Evolutionary conservation across 1,284 basidiomycete species (phyloP), one percentile per base, ranked within the genome.

Genomic region (Stereum hirsutum): DNA sequence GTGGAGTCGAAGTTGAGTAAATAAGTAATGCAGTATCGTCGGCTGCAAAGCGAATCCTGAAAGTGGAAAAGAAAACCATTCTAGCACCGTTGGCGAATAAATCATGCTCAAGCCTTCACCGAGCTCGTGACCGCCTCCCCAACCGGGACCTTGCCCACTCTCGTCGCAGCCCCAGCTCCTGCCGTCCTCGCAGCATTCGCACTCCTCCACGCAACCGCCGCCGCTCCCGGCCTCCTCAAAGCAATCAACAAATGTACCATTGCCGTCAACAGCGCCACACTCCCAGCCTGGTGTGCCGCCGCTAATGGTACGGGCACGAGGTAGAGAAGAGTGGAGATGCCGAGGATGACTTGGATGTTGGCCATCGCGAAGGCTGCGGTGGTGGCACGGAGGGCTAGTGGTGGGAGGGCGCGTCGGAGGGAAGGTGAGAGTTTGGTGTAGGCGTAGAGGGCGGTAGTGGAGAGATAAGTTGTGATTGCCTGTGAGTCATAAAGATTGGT

Each of bases 221-320:
- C 83, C 8, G 63, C 55, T 11, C 82, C 72, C 0, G 93, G 93
- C 48, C 74, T 69, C 35, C 91, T 73, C 44, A 96, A 63, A 0
- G 81, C 73, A 7, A 89, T 71, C 4, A 87, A 67, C 2, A 94
- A 59, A 42, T 90, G 89, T 12, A 94, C 64, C 68, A 93, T 78
- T 12, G 86, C 76, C n/a, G 85, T 92, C 25, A 99, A 66, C 12
- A 99, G 68, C 34, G 87, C 75, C 5, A 99, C 82, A 53, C 90
- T 91, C 7, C 95, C 95, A 0, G 91, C 94, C 62, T 99, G 96
- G 61, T 99, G 96, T 30, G 85, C 76, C 7, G 93, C 89, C 1
- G 96, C 96, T 2, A 99, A 68, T 1, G 89, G 87, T 4, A 93
- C 78, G 0, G 96, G 96, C 0, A 99, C 96, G 48, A 99, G 75